Evolutionary conservation across 176 grass and related monocot species (phyloP).

Genomic region (Microstegium vimineum): DNA sequence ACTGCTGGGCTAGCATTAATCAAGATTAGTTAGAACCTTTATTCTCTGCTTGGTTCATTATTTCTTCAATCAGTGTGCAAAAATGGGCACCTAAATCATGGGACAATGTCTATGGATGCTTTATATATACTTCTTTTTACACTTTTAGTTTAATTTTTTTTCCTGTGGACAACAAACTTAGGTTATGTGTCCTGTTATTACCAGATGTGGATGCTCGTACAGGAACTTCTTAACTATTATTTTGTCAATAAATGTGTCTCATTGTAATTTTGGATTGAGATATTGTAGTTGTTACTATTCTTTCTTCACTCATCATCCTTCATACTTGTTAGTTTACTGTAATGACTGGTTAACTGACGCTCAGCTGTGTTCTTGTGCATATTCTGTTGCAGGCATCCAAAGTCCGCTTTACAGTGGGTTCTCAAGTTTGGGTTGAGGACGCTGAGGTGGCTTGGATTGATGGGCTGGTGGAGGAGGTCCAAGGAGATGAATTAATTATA

Average conservation of each 20-base stretch:
- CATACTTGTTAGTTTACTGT: neutral
- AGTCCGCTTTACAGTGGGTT: constrained; percentile 54
- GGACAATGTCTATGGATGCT: neutral
- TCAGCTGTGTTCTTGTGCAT: constrained; percentile 1
- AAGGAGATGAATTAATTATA: constrained; percentile 58
- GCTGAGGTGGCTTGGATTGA: constrained; percentile 90
- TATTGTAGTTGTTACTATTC: constrained; percentile 2
- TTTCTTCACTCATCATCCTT: neutral
- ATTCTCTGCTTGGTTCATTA: neutral
- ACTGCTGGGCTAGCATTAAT: neutral
- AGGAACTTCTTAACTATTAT: neutral
- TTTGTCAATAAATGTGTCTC: neutral
- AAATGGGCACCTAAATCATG: neutral
- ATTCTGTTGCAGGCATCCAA: constrained; percentile 53
- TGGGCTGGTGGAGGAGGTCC: constrained; percentile 65
- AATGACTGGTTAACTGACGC: neutral
- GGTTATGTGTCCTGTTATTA: constrained; percentile 14
- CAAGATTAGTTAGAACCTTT: neutral
- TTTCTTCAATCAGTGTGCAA: constrained; percentile 5
- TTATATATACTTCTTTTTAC: neutral
- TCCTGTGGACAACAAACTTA: neutral
- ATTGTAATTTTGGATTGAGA: constrained; percentile 1
- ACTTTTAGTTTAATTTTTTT: neutral
- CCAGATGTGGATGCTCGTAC: neutral
- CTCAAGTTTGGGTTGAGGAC: constrained; percentile 87